These are phyloP conservation scores for Clavaria fumosa DNA, from an alignment of 768 basidiomycete species.

Conservation along the genomic window DNA sequence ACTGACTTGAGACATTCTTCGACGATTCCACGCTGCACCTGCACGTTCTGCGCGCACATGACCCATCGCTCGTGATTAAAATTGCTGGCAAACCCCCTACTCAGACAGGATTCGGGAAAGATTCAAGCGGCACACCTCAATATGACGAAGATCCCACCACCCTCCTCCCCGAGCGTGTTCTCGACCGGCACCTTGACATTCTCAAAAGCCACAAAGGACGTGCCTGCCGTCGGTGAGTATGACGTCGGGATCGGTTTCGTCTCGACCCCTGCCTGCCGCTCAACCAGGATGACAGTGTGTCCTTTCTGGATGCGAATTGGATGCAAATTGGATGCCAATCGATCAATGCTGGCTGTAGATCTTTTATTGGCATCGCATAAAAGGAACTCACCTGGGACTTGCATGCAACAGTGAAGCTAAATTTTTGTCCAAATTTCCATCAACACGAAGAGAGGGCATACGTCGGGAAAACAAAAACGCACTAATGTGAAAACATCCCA, in stretches of 20 bases:
- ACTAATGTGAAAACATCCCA: constrained; percentile 33
- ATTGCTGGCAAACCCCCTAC: constrained; percentile 32
- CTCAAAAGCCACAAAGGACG: constrained; percentile 62
- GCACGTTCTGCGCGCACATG: constrained; percentile 62
- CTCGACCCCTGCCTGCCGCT: constrained; percentile 67
- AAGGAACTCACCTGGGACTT: constrained; percentile 8
- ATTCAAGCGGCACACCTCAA: constrained; percentile 20
- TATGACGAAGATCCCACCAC: constrained; percentile 28
- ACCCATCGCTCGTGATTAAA: constrained; percentile 96
- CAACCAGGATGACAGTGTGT: constrained; percentile 76
- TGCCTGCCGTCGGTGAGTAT: constrained; percentile 72
- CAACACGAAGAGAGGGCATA: background rate
- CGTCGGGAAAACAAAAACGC: constrained; percentile 9
- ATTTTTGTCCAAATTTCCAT: background rate
- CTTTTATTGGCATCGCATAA: background rate
- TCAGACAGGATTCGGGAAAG: background rate
- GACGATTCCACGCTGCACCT: constrained; percentile 44
- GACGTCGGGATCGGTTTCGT: constrained; percentile 78
- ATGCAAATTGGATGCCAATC: background rate
- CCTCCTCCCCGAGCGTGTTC: constrained; percentile 70
- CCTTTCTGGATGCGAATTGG: constrained; percentile 26
- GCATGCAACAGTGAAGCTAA: constrained; percentile 28
- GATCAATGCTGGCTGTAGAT: background rate
- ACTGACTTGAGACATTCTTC: constrained; percentile 38
- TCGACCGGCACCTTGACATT: constrained; percentile 73